Evolutionary conservation across 495 filamentous ascomycete genomes (phyloP).

Genomic region (Thozetella sp.): DNA sequence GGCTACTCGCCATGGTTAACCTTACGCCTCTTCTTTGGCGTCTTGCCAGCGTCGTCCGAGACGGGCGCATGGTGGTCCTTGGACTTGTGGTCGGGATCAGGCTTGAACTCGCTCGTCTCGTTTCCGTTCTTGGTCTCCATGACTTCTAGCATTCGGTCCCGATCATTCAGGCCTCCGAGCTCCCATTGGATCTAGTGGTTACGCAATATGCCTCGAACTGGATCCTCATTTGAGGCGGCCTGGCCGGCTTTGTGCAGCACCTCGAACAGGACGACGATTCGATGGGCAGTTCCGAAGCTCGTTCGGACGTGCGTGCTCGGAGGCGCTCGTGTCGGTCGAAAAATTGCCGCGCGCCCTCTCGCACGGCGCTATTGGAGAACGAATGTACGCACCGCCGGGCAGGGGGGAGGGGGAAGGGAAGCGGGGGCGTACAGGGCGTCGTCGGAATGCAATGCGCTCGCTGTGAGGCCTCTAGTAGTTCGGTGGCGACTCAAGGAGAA

Average conservation of each 20-base stretch:
- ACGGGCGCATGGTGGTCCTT: constrained; percentile 43
- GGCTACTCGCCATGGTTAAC: constrained; percentile 91
- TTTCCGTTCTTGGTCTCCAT: constrained; percentile 50
- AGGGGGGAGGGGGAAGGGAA: not conserved
- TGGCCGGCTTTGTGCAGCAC: constrained; percentile 48
- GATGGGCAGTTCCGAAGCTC: constrained; percentile 28
- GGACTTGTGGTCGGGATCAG: constrained; percentile 44
- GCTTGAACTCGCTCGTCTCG: constrained; percentile 50
- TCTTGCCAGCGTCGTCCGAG: constrained; percentile 51
- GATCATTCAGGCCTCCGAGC: constrained; percentile 34
- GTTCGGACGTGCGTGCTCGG: constrained; percentile 8
- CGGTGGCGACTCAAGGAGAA: not conserved
- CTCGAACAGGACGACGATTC: constrained; percentile 26
- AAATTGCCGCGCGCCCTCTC: not conserved
- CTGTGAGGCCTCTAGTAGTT: not conserved
- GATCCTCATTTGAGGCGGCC: constrained; percentile 46
- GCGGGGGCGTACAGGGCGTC: not conserved
- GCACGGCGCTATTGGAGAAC: constrained; percentile 5
- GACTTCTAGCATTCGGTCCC: constrained; percentile 27
- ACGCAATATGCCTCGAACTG: constrained; percentile 51
- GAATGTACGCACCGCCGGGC: not conserved
- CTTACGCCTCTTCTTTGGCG: constrained; percentile 95
- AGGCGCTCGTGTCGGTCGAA: constrained; percentile 3
- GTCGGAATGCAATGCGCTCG: not conserved
- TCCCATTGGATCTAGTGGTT: constrained; percentile 52